Conservation (phyloP, 192 early-diverging fungal genomes). For the Backusella tarrabulga region DNA sequence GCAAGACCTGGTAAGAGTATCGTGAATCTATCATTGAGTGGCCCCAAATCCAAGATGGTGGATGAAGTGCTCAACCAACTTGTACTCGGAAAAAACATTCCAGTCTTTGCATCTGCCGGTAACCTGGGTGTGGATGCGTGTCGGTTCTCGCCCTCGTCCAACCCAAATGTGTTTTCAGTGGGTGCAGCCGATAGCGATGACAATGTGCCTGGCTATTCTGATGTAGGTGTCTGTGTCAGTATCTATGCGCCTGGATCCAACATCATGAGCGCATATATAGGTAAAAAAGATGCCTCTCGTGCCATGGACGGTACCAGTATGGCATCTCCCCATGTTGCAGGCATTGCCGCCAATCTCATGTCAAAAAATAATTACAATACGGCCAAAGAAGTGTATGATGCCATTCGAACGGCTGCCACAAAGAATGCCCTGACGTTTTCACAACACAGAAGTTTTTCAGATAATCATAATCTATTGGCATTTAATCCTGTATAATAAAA, state of each 20-base stretch:
- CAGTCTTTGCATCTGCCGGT: slow-evolving; percentile 59
- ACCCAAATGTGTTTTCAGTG: slow-evolving; percentile 41
- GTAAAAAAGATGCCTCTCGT: slow-evolving; percentile 11
- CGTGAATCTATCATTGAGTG: slow-evolving; percentile 65
- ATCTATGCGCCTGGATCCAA: slow-evolving; percentile 62
- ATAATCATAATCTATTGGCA: background rate
- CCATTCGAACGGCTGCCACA: slow-evolving; percentile 13
- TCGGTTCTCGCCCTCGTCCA: slow-evolving; percentile 49
- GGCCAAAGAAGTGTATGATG: slow-evolving; percentile 35
- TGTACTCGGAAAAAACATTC: slow-evolving; percentile 37
- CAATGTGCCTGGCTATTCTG: slow-evolving; percentile 44
- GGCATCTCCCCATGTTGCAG: slow-evolving; percentile 49
- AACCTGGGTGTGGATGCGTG: slow-evolving; percentile 61
- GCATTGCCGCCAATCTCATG: slow-evolving; percentile 44
- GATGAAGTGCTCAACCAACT: slow-evolving; percentile 39
- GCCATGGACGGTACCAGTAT: slow-evolving; percentile 52
- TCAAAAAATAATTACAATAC: slow-evolving; percentile 19
- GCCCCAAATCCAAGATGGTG: slow-evolving; percentile 42
- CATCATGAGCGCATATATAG: slow-evolving; percentile 45
- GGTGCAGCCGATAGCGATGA: slow-evolving; percentile 45
- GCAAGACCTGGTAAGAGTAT: slow-evolving; percentile 37
- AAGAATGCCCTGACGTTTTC: slow-evolving; percentile 11
- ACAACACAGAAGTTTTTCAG: background rate
- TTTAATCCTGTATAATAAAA: background rate
- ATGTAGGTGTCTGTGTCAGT: slow-evolving; percentile 56